Evolutionary conservation across 352 stramenopile species (phyloP).

Genomic region (Phytopythium helicoides): DNA sequence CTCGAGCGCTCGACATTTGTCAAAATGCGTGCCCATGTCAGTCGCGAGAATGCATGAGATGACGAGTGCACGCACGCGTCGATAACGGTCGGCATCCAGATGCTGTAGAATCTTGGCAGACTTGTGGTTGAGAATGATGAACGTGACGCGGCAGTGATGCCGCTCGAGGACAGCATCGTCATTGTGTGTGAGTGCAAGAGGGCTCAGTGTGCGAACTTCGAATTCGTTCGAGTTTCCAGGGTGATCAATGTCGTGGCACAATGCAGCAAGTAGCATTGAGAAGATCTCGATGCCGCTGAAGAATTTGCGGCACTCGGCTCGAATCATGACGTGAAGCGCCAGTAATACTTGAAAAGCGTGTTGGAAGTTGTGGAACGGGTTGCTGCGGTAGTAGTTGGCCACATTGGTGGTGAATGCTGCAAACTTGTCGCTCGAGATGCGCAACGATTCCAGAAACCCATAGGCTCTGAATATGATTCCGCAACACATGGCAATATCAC

Average conservation of each 20-base stretch:
- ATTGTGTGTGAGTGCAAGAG: constrained; percentile 79
- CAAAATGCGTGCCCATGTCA: constrained; percentile 77
- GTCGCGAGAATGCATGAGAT: constrained; percentile 74
- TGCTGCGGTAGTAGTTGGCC: constrained; percentile 67
- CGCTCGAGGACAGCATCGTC: constrained; percentile 83
- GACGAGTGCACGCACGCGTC: constrained; percentile 55
- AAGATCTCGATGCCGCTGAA: constrained; percentile 73
- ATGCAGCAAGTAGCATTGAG: constrained; percentile 40
- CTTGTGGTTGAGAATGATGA: constrained; percentile 75
- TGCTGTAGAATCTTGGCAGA: constrained; percentile 73
- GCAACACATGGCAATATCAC: constrained; percentile 40
- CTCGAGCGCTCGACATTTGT: constrained; percentile 67
- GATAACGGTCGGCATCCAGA: constrained; percentile 46
- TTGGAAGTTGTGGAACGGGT: constrained; percentile 82
- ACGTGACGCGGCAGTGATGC: constrained; percentile 70
- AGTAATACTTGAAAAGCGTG: constrained; percentile 73
- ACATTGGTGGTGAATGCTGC: constrained; percentile 50
- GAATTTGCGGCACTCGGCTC: constrained; percentile 53
- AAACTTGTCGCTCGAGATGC: constrained; percentile 54
- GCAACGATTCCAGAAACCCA: constrained; percentile 52
- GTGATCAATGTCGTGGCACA: constrained; percentile 81
- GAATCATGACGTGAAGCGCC: constrained; percentile 53
- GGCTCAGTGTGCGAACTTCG: constrained; percentile 63
- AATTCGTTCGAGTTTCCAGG: constrained; percentile 85
- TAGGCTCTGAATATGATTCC: constrained; percentile 47